These are phyloP conservation scores for Blepharisma japonicum DNA, from an alignment of 73 alveolate species.

Conservation along the genomic window DNA sequence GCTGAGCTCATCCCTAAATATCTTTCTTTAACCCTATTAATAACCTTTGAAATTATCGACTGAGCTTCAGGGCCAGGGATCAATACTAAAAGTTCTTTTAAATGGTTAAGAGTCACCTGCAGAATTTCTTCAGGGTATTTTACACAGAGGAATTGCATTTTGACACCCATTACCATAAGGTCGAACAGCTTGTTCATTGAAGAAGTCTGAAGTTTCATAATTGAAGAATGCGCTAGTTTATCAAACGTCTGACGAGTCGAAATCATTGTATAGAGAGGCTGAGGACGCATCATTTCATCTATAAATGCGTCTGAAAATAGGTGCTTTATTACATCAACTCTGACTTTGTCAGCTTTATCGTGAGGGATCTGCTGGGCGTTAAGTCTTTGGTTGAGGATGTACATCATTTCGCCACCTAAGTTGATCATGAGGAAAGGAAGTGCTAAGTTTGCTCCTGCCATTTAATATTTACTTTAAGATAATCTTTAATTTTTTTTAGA, in stretches of 20 bases:
- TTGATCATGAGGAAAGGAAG: conserved; percentile 85
- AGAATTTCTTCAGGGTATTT: conserved; percentile 88
- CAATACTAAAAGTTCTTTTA: conserved; percentile 59
- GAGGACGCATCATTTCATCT: conserved; percentile 44
- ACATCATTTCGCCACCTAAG: conserved; percentile 95
- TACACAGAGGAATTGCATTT: conserved; percentile 64
- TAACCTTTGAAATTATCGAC: conserved; percentile 52
- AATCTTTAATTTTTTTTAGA: too few relatives aligned
- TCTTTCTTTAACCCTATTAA: conserved; percentile 45
- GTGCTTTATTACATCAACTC: conserved; percentile 85
- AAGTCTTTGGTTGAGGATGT: conserved; percentile 83
- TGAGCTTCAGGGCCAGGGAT: conserved; percentile 59
- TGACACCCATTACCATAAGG: conserved; percentile 92
- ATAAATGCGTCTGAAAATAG: conserved; percentile 38
- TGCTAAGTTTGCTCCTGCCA: conserved; percentile 72
- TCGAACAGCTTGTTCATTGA: conserved; percentile 91
- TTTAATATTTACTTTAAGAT: conserved; percentile 20
- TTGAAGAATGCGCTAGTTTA: conserved; percentile 87
- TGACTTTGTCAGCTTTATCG: conserved; percentile 74
- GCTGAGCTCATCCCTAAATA: conserved; percentile 63
- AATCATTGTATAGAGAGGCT: conserved; percentile 62
- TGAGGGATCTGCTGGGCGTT: conserved; percentile 81
- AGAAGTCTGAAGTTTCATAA: conserved; percentile 87
- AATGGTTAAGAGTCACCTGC: conserved; percentile 82
- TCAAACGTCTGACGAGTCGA: conserved; percentile 80